Base-by-base conservation (phyloP, 768 basidiomycete genomes). In the Agaricus subrufescens region DNA sequence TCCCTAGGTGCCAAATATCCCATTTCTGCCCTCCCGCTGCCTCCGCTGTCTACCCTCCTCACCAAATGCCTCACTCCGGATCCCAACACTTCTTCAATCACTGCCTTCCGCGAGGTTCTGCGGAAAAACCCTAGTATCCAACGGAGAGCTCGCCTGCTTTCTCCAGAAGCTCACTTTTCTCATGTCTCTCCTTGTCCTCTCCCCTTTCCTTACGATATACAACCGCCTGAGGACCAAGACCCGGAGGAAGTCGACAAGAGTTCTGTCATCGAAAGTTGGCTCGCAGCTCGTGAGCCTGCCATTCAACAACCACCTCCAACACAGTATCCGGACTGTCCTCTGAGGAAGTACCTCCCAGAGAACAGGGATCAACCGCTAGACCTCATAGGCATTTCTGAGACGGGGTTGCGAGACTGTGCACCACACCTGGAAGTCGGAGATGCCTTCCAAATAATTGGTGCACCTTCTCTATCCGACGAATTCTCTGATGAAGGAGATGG, bases 391-490 rank as follows among this genome's bases (percentile, higher is more conserved):
- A 61, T 98, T 15, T 85, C 93, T 0, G 79, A 81, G 47, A 77
- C 79, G 2, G 84, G 84, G 11, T 65, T 93, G 44, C 69, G 77
- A 30, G 93, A 96, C 61, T 90, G 86, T 61, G 67, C 97, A 8
- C 95, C 95, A 0, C 82, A 85, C 60, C 75, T 98, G 19, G 88
- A 96, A 56, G 86, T 93, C 10, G 94, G 94, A 3, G 92, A 97
- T 65, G 84, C 90, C 0, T 84, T 92, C 60, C 71, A 75, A 0
- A 55, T 84, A 6, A 74, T 94, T 2, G 90, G 91, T 12, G 68
- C 71, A 0, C 86, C 88, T 0, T 65, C 81, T 14, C 71, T 91
- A 45, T 66, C 75, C 3, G 65, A 69, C n/a, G 70, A 72, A 10
- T 73, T 67, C 47, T 66, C 66, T 27, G 69, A 73, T 1, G 69